Percentiles rank a stretch among this genome's conserved stretches.
These are phyloP conservation scores for Pseudoturritis turrita DNA, from an alignment of 345 rosid species.

Conservation along the genomic window DNA sequence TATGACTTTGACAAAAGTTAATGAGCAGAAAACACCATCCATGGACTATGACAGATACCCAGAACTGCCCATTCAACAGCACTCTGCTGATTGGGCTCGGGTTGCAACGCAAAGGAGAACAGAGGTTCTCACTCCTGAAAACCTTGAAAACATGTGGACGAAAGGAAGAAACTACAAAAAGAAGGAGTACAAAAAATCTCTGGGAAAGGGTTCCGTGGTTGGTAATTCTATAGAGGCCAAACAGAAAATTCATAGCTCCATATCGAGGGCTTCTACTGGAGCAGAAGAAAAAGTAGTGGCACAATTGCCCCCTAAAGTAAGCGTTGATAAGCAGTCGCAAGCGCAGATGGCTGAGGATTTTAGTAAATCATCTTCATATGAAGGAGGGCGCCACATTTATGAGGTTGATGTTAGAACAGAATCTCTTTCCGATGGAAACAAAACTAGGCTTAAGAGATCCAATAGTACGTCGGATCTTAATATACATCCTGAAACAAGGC, in stretches of 20 bases:
- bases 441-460: conserved; percentile 70
- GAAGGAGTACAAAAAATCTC: conserved; percentile 56
- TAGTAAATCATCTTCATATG: conserved; percentile 30
- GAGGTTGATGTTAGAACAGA: conserved; percentile 25
- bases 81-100: conserved; percentile 75
- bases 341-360: conserved; percentile 23
- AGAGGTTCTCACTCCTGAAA: conserved; percentile 94
- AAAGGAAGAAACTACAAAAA: conserved; percentile 88
- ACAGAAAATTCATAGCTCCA: conserved; percentile 30
- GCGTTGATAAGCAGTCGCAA: conserved; percentile 36
- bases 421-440: conserved; percentile 44
- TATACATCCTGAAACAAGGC: conserved; percentile 42
- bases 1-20: conserved; percentile 32
- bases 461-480: conserved; percentile 75
- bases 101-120: conserved; percentile 89
- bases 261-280: conserved; percentile 29
- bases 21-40: conserved; percentile 29
- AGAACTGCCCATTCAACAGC: conserved; percentile 41
- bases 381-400: conserved; percentile 27
- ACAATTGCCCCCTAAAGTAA: conserved; percentile 34
- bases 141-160: conserved; percentile 98
- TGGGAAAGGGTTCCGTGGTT: conserved; percentile 27
- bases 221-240: conserved; percentile 13
- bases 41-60: conserved; percentile 24
- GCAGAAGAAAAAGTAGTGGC: conserved; percentile 39